phyloP scores from a whole-genome alignment of 2,329 filamentous ascomycete species.

The Teratosphaeria gauchensis region DNA sequence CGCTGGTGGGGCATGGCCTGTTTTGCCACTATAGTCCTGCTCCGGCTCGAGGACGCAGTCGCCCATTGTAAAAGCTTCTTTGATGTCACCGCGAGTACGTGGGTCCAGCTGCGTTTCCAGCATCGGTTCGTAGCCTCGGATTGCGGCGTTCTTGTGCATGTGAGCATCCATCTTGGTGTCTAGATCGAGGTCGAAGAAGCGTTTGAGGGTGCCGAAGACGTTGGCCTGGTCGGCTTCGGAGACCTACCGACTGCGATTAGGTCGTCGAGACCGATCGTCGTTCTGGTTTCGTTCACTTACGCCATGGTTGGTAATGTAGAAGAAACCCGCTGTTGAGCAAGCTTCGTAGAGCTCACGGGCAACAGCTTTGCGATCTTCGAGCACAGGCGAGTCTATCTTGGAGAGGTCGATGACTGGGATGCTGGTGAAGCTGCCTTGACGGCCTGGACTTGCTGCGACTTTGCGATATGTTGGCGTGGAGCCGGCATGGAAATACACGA shows the following conservation, averaged over 20 bases:
- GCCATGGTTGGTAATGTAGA: neutral
- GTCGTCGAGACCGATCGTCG: no score
- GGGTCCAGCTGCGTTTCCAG: neutral
- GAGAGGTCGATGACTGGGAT: neutral
- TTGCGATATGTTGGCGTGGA: neutral
- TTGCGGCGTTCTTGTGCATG: neutral
- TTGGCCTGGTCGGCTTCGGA: neutral
- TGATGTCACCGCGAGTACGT: neutral
- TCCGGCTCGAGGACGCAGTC: neutral
- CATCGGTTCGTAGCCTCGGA: neutral
- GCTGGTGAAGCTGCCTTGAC: neutral
- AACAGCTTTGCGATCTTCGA: neutral
- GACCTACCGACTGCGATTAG: neutral
- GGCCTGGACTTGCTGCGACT: neutral
- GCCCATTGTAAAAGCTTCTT: neutral
- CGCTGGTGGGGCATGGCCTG: neutral
- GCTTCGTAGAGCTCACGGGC: neutral
- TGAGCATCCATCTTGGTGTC: neutral
- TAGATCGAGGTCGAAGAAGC: neutral
- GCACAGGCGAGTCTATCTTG: neutral
- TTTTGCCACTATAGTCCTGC: neutral
- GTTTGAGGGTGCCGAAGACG: neutral
- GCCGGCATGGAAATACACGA: neutral
- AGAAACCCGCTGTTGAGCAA: neutral
- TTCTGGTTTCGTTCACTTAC: neutral